phyloP scores from a whole-genome alignment of 2,329 filamentous ascomycete genomes.

The Aspergillus ochraceus region DNA sequence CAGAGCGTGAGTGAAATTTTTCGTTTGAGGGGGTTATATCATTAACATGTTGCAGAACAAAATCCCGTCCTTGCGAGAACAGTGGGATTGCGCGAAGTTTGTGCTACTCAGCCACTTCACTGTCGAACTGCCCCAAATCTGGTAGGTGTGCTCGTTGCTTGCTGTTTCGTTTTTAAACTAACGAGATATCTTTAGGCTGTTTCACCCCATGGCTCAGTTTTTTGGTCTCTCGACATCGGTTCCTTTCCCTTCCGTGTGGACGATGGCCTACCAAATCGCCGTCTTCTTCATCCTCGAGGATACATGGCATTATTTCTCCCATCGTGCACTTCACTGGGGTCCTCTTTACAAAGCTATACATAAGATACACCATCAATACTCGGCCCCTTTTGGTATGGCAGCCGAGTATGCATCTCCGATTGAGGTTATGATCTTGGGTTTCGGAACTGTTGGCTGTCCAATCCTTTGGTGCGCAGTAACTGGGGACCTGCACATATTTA shows the following conservation, averaged over 20 bases:
- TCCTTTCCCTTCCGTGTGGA: constrained; percentile 82
- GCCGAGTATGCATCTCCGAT: constrained; percentile 98
- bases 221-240: constrained; percentile 85
- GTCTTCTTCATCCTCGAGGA: constrained; percentile 97
- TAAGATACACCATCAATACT: constrained; percentile 99
- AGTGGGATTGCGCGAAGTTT: constrained; percentile 89
- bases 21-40: not conserved
- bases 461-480: constrained; percentile 82
- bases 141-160: constrained; percentile 49
- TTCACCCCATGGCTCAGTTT: constrained; percentile 93
- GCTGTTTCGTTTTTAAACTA: not conserved
- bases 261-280: constrained; percentile 86
- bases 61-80: constrained; percentile 87
- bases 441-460: constrained; percentile 79
- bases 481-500: constrained; percentile 86
- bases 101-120: constrained; percentile 96
- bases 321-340: constrained; percentile 89
- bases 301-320: constrained; percentile 97
- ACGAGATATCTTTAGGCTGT: constrained; percentile 57
- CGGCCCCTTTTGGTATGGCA: constrained; percentile 91
- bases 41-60: constrained; percentile 58
- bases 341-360: constrained; percentile 95
- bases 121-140: constrained; percentile 96
- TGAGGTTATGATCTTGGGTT: constrained; percentile 90
- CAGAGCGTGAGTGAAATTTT: constrained; percentile 65